Evolutionary conservation across 805 yeast species (phyloP).

Genomic region (Candida alai): DNA sequence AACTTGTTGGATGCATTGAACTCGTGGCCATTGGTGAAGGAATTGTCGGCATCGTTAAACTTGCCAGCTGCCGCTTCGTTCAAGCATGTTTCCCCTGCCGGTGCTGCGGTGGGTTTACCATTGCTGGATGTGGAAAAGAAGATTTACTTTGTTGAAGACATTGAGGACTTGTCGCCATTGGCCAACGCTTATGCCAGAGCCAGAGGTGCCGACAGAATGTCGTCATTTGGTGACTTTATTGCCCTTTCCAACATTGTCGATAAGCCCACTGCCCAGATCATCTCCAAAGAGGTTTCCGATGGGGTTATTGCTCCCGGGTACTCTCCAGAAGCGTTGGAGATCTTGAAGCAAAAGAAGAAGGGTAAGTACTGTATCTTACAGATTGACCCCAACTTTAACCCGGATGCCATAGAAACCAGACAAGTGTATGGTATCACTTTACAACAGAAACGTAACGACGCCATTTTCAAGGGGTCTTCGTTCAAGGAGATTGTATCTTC

Average conservation of each 20-base stretch:
- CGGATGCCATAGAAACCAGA: constrained; percentile 79
- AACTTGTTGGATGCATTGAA: constrained; percentile 94
- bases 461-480: constrained; percentile 83
- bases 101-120: constrained; percentile 97
- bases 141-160: constrained; percentile 90
- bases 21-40: constrained; percentile 98
- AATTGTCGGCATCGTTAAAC: constrained; percentile 87
- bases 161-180: constrained; percentile 91
- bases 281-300: constrained; percentile 95
- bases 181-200: constrained; percentile 99
- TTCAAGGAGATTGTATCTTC: constrained; percentile 89
- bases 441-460: constrained; percentile 97
- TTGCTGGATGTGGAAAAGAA: constrained; percentile 87
- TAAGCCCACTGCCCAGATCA: constrained; percentile 92
- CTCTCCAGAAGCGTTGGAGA: constrained; percentile 85
- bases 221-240: constrained; percentile 97
- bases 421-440: constrained; percentile 94
- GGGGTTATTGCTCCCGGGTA: constrained; percentile 99
- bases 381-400: constrained; percentile 91
- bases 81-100: constrained; percentile 99
- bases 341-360: constrained; percentile 87
- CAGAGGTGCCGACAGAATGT: constrained; percentile 99
- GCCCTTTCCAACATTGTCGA: constrained; percentile 97
- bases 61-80: constrained; percentile 99
- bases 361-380: constrained; percentile 97